These are phyloP conservation scores for Zygosaccharomyces lentus DNA, from an alignment of 805 yeast genomes.

Conservation along the genomic window DNA sequence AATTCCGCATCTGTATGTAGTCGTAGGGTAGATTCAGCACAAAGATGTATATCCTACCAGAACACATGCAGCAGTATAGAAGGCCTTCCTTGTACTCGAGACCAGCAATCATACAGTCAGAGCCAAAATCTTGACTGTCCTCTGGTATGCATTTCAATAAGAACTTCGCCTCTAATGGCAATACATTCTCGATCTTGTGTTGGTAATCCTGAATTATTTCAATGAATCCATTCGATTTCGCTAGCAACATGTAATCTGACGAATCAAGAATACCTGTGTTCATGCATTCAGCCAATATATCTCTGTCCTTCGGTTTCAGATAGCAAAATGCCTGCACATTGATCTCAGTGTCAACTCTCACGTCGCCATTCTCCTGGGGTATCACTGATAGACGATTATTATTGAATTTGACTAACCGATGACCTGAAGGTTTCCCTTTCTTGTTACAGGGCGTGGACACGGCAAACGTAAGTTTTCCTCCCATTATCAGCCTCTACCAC, in stretches of 20 bases:
- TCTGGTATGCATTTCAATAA: constrained; percentile 25
- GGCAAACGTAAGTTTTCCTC: constrained; percentile 12
- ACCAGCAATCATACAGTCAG: constrained; percentile 19
- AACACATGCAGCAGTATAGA: constrained; percentile 25
- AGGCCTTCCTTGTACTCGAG: constrained; percentile 26
- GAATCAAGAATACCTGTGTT: constrained; percentile 13
- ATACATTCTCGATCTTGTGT: constrained; percentile 12
- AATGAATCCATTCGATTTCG: constrained; percentile 28
- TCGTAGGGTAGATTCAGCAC: constrained; percentile 26
- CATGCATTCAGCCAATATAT: constrained; percentile 2
- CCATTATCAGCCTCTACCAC: constrained; percentile 6
- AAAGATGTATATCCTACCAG: constrained; percentile 25
- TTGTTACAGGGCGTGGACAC: constrained; percentile 26
- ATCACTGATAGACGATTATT: constrained; percentile 13
- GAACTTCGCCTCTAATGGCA: constrained; percentile 17
- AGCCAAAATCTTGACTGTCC: constrained; percentile 10
- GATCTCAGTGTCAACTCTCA: constrained; percentile 16
- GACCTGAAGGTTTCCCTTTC: constrained; percentile 20
- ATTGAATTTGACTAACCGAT: constrained; percentile 19
- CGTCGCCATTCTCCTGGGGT: constrained; percentile 5
- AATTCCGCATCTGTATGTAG: constrained; percentile 22
- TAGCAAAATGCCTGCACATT: constrained; percentile 29
- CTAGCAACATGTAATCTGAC: constrained; percentile 30
- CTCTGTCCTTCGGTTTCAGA: constrained; percentile 19
- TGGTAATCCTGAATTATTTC: constrained; percentile 27